Evolutionary conservation across 2,329 filamentous ascomycete genomes (phyloP), one percentile per base, ranked within the genome.

Genomic region (Aspergillus floridensis): DNA sequence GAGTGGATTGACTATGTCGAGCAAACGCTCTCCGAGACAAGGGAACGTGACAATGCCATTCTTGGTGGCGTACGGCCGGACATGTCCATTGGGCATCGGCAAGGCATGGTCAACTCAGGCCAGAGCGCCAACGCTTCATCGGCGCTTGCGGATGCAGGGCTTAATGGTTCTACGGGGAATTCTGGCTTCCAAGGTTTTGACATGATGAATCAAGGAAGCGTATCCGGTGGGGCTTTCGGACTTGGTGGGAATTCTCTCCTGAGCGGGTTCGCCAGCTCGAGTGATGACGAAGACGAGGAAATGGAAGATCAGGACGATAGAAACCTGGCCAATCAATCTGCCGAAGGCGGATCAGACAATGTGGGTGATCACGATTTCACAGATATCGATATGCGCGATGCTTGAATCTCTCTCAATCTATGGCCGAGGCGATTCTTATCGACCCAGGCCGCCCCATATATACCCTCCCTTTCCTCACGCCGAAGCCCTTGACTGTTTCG

Each of bases 1-100:
- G 88, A 92, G 60, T 99, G 95, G 95, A 90, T 95, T 68, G 88
- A 91, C 68, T 99, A 98, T 70, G 93, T 98, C 44, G 93, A 98
- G 72, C 90, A 93, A 59, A 92, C 92, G 0, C 81, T 99, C 26
- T 91, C 93, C 0, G 93, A 97, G 75, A 99, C 95, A 0, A 84
- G 95, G 57, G 95, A 99, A 77, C 87, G 93, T 63, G 95, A 99
- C 72, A 99, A 99, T 72, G 95, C 95, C n/a, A 96, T 98, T 56
- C 87, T 99, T 5, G 95, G 95, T 50, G 95, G 95, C 5, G 93
- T 98, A 11, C 86, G 95, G 61, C 95, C 95, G 1, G 95, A 98
- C 67, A 89, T 96, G 74, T 90, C 90, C 22, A 85, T 96, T 67
- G 91, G 88, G 47, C 90, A 92, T 69, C 86, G 93, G 58, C 84